Base-by-base conservation (phyloP, 352 stramenopile genomes). In the Stramenopiles sp. region DNA sequence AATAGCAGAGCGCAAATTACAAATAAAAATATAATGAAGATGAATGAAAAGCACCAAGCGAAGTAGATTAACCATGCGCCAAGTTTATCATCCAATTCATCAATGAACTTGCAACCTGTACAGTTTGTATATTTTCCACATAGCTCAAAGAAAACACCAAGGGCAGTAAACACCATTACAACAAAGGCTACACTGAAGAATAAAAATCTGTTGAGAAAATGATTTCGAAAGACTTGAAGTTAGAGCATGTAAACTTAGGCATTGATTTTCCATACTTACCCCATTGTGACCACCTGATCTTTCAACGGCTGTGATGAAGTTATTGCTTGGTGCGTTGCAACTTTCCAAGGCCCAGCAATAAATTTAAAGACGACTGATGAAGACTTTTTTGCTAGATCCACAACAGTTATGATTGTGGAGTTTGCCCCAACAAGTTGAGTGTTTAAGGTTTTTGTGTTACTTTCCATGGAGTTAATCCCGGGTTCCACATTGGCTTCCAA, bases 101-200 rank as follows among this genome's bases (percentile, higher is more conserved):
- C 71, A 14, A 78, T 78, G 22, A 4, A 78, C 14, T 78, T 78
- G 4, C 4, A 14, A 14, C 14, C 14, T 4, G 71, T 33, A 33
- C 71, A 78, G 14, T 78, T 78, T 31, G 71, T 78, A 33, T 78
- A 78, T 78, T 31, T 33, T 33, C 71, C 71, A 78, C 71, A 78
- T 33, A 78, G 30, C 14, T 78, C 71, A 33, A 78, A 31, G 30
- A 33, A 31, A 14, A 78, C 22, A 8, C 71, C 71, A 33, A 78
- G 4, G 4, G 31, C 30, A 31, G 71, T 78, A 14, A 78, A 78
- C 14, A 14, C 31, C 71, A 78, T 33, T 14, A 78, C 71, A 33
- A 78, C 22, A 78, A 78, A 78, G 1, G 71, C 30, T 31, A 78
- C 30, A 33, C 30, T 14, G 71, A 78, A 78, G 22, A 78, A 78